Conservation (phyloP, 805 yeast species). For the Saccharomycopsis sp. region DNA sequence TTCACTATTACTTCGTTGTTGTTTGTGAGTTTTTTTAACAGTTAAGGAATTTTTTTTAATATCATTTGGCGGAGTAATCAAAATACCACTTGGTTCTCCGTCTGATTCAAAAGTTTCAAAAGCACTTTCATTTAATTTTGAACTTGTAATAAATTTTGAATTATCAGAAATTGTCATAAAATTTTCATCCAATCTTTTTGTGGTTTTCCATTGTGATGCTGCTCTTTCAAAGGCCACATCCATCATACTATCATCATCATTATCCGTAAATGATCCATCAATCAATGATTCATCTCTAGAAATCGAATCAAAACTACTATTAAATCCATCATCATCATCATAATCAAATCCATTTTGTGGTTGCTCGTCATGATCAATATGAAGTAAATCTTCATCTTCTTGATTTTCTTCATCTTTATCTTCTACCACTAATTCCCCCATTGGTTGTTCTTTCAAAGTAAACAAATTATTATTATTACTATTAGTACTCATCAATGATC, state of each 20-base stretch:
- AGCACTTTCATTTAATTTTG: not conserved
- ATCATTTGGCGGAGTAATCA: too few relatives aligned
- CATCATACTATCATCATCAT: constrained; percentile 16
- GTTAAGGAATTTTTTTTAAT: not conserved
- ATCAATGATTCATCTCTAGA: constrained; percentile 15
- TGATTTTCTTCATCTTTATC: constrained; percentile 9
- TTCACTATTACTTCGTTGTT: constrained; percentile 8
- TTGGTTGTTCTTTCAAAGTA: not conserved
- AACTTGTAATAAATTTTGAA: not conserved
- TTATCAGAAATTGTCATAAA: not conserved
- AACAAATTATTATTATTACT: not conserved
- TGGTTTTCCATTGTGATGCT: constrained; percentile 11
- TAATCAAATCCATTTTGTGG: too few relatives aligned
- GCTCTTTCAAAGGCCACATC: constrained; percentile 17
- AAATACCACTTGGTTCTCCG: too few relatives aligned
- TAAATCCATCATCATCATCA: not conserved
- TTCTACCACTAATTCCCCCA: constrained; percentile 8
- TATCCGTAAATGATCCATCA: constrained; percentile 16
- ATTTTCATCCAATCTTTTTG: not conserved
- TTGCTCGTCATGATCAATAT: constrained; percentile 15
- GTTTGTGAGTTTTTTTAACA: not conserved
- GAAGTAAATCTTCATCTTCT: constrained; percentile 10
- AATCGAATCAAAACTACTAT: constrained; percentile 7
- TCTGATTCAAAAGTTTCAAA: not conserved
- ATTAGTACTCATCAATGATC: not conserved